Conservation (phyloP, 495 filamentous ascomycete genomes). For the Daldinia bambusicola region DNA sequence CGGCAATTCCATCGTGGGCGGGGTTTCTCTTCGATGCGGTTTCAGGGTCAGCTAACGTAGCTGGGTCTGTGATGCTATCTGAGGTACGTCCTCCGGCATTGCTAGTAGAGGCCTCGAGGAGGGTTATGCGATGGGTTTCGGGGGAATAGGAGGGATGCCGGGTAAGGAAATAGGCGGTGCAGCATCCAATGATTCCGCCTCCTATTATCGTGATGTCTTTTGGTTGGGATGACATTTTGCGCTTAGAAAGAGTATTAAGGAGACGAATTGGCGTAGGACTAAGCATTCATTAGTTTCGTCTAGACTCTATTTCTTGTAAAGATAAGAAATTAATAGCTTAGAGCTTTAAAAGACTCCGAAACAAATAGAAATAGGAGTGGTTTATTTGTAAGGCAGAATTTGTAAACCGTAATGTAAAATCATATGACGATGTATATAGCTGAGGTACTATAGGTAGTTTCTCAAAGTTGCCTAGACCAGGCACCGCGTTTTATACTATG, state of each 20-base stretch:
- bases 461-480: slow-evolving; percentile 1
- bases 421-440: not conserved
- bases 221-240: slow-evolving; percentile 42
- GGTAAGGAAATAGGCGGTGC: slow-evolving; percentile 85
- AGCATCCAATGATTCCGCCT: slow-evolving; percentile 88
- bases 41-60: slow-evolving; percentile 44
- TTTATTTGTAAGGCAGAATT: not conserved
- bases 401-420: not conserved
- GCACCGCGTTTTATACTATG: not conserved
- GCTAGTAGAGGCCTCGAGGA: slow-evolving; percentile 77
- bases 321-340: not conserved
- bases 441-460: too few species aligned
- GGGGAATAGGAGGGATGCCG: slow-evolving; percentile 81
- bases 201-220: slow-evolving; percentile 61
- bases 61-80: slow-evolving; percentile 47
- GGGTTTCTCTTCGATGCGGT: slow-evolving; percentile 49
- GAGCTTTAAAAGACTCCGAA: not conserved
- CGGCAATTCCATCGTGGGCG: slow-evolving; percentile 70
- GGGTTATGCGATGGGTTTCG: slow-evolving; percentile 74
- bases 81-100: slow-evolving; percentile 49
- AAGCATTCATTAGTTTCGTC: slow-evolving; percentile 22
- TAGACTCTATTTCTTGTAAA: not conserved
- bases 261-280: slow-evolving; percentile 23
- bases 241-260: slow-evolving; percentile 20
- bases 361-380: not conserved